A percentile compares a stretch with the other conserved stretches of the same genome.
phyloP scores from a whole-genome alignment of 768 basidiomycete genomes.

The Naganishia vishniacii region DNA sequence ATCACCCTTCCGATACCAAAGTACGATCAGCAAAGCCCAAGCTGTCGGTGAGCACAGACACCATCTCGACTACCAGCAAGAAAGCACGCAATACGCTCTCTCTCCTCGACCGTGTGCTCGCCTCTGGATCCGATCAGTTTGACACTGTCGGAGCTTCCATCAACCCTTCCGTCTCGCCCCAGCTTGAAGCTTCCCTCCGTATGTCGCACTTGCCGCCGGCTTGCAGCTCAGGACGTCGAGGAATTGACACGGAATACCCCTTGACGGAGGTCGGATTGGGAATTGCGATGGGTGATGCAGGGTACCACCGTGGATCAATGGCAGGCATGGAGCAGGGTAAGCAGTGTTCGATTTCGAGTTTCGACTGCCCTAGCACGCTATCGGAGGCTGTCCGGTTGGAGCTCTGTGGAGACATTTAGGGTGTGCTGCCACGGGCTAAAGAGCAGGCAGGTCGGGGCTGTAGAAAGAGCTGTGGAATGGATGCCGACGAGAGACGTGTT shows the following conservation, averaged over 20 bases:
- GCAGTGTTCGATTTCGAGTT: background rate
- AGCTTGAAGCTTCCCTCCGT: background rate
- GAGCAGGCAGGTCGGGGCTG: too few relatives aligned
- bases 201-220: background rate
- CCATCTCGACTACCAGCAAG: background rate
- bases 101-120: constrained; percentile 1
- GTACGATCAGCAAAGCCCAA: background rate
- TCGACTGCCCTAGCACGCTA: background rate
- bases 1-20: background rate
- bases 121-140: background rate
- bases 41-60: background rate
- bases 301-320: background rate
- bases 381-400: background rate
- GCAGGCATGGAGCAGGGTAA: background rate
- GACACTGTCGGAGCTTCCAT: constrained; percentile 4
- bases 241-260: background rate
- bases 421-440: too few relatives aligned
- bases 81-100: background rate
- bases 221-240: background rate
- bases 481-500: background rate
- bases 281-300: constrained; percentile 6
- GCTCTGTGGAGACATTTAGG: background rate
- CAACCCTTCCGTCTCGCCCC: background rate
- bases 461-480: background rate
- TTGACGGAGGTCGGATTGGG: background rate